phyloP scores from a whole-genome alignment of 2,329 filamentous ascomycete species.

The Colletotrichum godetiae region DNA sequence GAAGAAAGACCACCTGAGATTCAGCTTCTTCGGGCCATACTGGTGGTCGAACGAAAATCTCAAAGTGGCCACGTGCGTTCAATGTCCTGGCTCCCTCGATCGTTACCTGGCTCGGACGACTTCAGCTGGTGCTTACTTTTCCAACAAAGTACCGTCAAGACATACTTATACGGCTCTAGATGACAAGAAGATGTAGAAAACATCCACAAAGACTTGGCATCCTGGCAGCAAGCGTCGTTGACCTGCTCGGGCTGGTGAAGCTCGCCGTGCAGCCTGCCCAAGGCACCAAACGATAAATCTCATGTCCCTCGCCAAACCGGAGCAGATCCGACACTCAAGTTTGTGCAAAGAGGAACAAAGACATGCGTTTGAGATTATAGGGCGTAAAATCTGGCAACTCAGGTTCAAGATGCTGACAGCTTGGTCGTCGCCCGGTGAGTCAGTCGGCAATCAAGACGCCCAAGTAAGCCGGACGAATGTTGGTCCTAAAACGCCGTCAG shows the following conservation, averaged over 20 bases:
- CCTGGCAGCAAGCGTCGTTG: not conserved
- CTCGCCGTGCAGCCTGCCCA: too few relatives aligned
- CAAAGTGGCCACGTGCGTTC: too few relatives aligned
- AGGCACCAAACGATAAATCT: not conserved
- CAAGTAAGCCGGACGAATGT: not conserved
- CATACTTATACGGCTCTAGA: not conserved
- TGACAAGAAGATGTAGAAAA: not conserved
- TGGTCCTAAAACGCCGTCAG: not conserved
- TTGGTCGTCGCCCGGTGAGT: not conserved
- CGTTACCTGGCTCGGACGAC: not conserved
- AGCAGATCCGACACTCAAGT: not conserved
- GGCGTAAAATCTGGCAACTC: not conserved
- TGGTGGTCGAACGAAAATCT: too few relatives aligned
- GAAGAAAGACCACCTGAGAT: too few relatives aligned
- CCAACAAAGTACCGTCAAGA: not conserved
- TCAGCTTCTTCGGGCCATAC: too few relatives aligned
- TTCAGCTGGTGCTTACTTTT: not conserved
- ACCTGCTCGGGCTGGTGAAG: not conserved
- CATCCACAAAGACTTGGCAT: not conserved
- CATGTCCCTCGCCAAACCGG: not conserved
- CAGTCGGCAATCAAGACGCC: not conserved
- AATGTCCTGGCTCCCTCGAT: not conserved
- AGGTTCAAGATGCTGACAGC: not conserved
- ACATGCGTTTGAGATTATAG: too few relatives aligned
- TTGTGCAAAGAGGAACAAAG: not conserved